Base-by-base conservation (phyloP, 352 stramenopile genomes). In the Globisporangium barbulae region DNA sequence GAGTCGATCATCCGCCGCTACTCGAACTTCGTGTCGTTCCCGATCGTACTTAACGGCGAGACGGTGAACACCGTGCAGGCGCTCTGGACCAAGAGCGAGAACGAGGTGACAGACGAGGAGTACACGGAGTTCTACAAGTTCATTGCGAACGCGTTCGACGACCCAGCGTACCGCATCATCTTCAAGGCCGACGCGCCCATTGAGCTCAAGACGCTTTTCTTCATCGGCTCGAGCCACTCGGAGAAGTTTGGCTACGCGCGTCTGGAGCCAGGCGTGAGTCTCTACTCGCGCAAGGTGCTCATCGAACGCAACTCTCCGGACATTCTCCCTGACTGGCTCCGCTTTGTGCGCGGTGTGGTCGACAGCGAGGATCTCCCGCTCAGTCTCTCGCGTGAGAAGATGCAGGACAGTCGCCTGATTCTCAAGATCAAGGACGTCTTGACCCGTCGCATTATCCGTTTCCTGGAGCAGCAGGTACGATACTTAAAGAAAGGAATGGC, bases 341-440 rank as follows among this genome's bases (percentile, higher is more conserved):
- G 87, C 17, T 96, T 94, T 52, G 82, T 97, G 67, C 85, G 83
- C 58, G 85, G 88, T 73, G 88, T 93, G 17, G 88, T 96, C 31
- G 98, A 99, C 85, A 98, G 89, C 37, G 97, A 99, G 72, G 98
- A 99, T 70, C 81, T 99, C 22, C 98, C 98, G n/a, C 84, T 99
- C 37, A 98, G 90, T 65, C 84, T 99, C 63, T 99, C 96, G 41
- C 90, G 98, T 69, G 98, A 99, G 77, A 99, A 98, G 76, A 97
- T 99, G 74, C 98, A 99, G 78, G 98, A 99, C 88, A 97, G 93
- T 37, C 88, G 88, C 13, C 69, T 99, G 31, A 93, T 99, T 57
- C 73, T 83, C 49, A 99, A 98, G 74, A 96, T 99, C 59, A 90
- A 94, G 59, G 96, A 98, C 63, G 97, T 98, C 10, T 68, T 99